Conservation (phyloP, 352 stramenopile species). For the Aphanomyces cochlioides region DNA sequence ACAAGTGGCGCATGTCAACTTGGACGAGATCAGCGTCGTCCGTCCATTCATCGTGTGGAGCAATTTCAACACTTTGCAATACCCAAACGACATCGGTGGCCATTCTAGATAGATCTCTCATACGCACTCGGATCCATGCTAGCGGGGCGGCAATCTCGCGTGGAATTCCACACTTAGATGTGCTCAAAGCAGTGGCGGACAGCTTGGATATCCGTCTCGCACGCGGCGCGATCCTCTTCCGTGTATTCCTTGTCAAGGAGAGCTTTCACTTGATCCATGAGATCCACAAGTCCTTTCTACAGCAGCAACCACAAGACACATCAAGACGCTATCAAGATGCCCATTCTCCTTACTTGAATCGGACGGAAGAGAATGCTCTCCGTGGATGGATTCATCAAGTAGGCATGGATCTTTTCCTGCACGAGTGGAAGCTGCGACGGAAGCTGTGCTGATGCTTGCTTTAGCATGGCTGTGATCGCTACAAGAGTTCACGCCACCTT, state of each 20-base stretch:
- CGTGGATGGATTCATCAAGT: conserved; percentile 73
- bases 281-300: conserved; percentile 64
- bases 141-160: no score
- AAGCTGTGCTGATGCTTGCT: conserved; percentile 43
- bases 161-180: neutral
- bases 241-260: conserved; percentile 20
- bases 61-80: no score
- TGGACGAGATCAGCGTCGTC: no score
- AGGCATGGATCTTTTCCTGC: conserved; percentile 59
- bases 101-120: no score
- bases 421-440: conserved; percentile 43
- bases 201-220: conserved; percentile 17
- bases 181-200: neutral
- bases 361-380: conserved; percentile 82
- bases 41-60: no score
- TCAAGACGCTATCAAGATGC: neutral
- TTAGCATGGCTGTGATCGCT: conserved; percentile 47
- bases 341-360: conserved; percentile 47
- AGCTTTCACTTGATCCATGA: conserved; percentile 52
- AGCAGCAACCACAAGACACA: conserved; percentile 13
- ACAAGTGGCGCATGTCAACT: no score
- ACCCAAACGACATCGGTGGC: no score
- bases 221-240: neutral
- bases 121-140: no score
- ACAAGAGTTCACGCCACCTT: conserved; percentile 3